phyloP scores from a whole-genome alignment of 805 yeast genomes.

The Starmerella floris region DNA sequence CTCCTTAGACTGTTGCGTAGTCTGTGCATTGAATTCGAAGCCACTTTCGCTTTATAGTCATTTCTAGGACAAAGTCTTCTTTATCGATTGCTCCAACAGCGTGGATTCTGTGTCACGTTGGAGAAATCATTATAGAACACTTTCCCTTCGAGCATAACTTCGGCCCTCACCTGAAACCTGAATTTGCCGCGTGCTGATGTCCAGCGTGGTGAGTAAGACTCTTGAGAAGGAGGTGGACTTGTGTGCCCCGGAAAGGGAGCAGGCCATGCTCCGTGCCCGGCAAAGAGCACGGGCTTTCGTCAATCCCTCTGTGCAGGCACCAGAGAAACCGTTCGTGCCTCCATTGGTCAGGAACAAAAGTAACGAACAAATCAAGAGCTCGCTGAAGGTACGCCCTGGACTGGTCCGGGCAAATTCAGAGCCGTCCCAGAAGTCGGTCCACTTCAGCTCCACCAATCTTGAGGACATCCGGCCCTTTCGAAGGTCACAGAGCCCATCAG shows the following conservation, averaged over 20 bases:
- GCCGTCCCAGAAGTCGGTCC: slow-evolving; percentile 48
- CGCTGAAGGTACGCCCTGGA: slow-evolving; percentile 37
- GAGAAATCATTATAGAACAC: too few relatives aligned
- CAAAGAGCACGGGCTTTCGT: slow-evolving; percentile 5
- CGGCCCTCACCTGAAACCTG: too few relatives aligned
- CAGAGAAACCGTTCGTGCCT: background rate
- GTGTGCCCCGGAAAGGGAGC: slow-evolving; percentile 1
- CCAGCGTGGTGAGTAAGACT: too few relatives aligned
- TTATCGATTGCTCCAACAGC: too few relatives aligned
- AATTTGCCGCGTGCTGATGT: too few relatives aligned
- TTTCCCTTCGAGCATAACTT: too few relatives aligned
- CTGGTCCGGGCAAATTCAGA: slow-evolving; percentile 28
- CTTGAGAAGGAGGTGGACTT: too few relatives aligned
- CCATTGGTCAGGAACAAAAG: slow-evolving; percentile 61
- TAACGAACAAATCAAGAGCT: slow-evolving; percentile 74
- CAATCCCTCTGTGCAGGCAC: slow-evolving; percentile 1
- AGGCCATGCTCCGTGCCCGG: slow-evolving; percentile 7
- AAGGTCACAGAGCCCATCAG: slow-evolving; percentile 59
- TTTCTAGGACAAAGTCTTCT: too few relatives aligned
- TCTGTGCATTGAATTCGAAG: too few relatives aligned
- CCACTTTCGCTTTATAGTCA: too few relatives aligned
- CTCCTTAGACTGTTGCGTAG: too few relatives aligned
- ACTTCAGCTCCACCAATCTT: slow-evolving; percentile 47
- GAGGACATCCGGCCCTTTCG: slow-evolving; percentile 57
- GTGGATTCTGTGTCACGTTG: too few relatives aligned